These are phyloP conservation scores for Aspergillus alliaceus DNA, from an alignment of 2,329 filamentous ascomycete species.

Conservation along the genomic window DNA sequence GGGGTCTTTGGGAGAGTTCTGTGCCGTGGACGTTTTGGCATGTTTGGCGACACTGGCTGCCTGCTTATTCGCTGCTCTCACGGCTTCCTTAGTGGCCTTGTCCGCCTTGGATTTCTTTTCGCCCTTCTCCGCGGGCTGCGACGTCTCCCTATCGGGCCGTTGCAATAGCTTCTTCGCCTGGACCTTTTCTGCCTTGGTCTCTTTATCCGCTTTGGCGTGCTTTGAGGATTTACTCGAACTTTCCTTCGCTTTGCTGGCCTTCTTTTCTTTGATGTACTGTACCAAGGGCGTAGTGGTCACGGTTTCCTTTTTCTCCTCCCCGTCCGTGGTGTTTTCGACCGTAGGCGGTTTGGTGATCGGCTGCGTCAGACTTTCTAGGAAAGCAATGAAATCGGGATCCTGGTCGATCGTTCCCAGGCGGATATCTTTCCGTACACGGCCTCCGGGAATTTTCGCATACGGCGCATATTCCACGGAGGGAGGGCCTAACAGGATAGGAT, in stretches of 20 bases:
- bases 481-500: conserved; percentile 71
- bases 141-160: conserved; percentile 35
- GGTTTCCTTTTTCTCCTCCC: conserved; percentile 58
- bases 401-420: conserved; percentile 95
- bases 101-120: conserved; percentile 48
- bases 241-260: conserved; percentile 74
- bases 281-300: conserved; percentile 84
- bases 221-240: conserved; percentile 35
- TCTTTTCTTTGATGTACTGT: conserved; percentile 88
- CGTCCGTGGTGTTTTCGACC: conserved; percentile 52
- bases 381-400: conserved; percentile 92
- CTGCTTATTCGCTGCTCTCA: conserved; percentile 55
- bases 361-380: conserved; percentile 83
- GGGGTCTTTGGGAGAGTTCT: conserved; percentile 24
- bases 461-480: conserved; percentile 79
- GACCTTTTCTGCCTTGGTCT: conserved; percentile 41
- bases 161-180: conserved; percentile 45
- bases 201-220: conserved; percentile 43
- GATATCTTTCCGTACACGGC: conserved; percentile 73
- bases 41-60: conserved; percentile 36
- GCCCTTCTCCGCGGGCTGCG: conserved; percentile 32
- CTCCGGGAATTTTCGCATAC: conserved; percentile 78
- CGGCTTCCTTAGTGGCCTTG: conserved; percentile 62
- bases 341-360: conserved; percentile 57
- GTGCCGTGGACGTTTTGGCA: conserved; percentile 15